These are phyloP conservation scores for Gossypium ekmanianum DNA, from an alignment of 345 rosid genomes.

Conservation along the genomic window DNA sequence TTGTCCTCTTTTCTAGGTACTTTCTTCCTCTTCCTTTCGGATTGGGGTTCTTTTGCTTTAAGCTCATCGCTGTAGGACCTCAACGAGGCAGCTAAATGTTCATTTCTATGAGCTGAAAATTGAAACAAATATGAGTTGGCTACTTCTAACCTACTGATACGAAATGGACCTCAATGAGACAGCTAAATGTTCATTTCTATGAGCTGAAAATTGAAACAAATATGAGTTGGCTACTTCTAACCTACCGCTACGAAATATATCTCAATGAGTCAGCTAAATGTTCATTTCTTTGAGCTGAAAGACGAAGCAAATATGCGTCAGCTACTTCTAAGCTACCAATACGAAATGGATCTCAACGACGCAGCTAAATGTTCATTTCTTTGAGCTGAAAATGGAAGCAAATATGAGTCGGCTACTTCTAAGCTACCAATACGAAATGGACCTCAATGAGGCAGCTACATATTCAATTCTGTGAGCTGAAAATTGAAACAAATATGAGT, in stretches of 20 bases:
- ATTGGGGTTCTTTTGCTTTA: constrained; percentile 67
- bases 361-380: constrained; percentile 64
- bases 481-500: neutral
- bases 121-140: neutral
- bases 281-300: constrained; percentile 85
- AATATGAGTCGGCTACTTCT: neutral
- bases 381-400: constrained; percentile 52
- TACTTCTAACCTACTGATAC: no score
- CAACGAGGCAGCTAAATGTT: constrained; percentile 48
- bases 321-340: no score
- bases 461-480: no score
- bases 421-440: no score
- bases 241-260: constrained; percentile 18
- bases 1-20: constrained; percentile 45
- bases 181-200: constrained; percentile 66
- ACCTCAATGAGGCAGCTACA: no score
- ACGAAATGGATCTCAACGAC: constrained; percentile 40
- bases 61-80: constrained; percentile 60
- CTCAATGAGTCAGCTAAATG: constrained; percentile 51
- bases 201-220: constrained; percentile 51
- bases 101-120: constrained; percentile 82
- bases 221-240: no score
- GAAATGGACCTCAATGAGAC: constrained; percentile 43
- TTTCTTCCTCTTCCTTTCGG: constrained; percentile 74
- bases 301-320: neutral